A percentile compares a stretch with the other conserved stretches of the same genome.
Evolutionary conservation across 192 early-diverging fungal genomes (phyloP).

Genomic region (Dispira simplex): DNA sequence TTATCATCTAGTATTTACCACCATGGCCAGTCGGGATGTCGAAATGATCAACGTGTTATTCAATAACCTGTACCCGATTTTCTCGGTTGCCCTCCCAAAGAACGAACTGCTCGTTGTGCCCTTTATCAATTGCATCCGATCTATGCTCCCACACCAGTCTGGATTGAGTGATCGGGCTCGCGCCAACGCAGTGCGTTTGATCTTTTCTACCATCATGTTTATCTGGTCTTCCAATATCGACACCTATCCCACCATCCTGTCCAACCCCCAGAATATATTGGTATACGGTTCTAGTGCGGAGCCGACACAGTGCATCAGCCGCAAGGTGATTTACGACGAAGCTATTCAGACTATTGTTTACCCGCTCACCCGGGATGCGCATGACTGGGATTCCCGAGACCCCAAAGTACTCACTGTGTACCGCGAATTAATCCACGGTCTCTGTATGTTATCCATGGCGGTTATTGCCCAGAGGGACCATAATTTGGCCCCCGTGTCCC

Average conservation of each 20-base stretch:
- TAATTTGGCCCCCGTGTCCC: neutral
- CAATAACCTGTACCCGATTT: neutral
- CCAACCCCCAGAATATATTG: too few relatives aligned
- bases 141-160: neutral
- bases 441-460: neutral
- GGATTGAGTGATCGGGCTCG: neutral
- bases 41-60: neutral
- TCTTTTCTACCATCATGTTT: neutral
- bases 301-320: neutral
- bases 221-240: too few relatives aligned
- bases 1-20: neutral
- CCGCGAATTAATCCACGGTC: neutral
- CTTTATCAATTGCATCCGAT: neutral
- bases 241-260: too few relatives aligned
- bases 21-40: neutral
- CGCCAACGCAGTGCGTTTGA: neutral
- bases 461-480: neutral
- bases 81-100: neutral
- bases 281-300: too few relatives aligned
- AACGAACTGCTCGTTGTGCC: neutral
- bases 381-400: neutral
- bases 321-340: neutral
- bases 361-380: neutral
- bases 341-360: neutral
- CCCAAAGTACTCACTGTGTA: neutral